Evolutionary conservation across 2,329 filamentous ascomycete species (phyloP).

Genomic region (Fusarium coffeatum): DNA sequence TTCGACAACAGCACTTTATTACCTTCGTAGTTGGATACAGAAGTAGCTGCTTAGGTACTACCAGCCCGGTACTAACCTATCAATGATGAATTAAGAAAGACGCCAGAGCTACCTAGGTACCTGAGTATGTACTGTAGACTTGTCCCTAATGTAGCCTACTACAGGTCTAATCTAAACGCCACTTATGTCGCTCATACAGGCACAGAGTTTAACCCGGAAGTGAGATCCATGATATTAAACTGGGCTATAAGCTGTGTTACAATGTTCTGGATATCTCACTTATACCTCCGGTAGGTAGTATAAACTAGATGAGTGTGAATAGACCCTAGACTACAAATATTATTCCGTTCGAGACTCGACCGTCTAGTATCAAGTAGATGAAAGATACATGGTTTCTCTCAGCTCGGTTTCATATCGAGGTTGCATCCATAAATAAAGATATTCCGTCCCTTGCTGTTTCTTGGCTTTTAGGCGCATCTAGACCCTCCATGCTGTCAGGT

Average conservation of each 20-base stretch:
- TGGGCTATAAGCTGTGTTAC: neutral
- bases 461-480: conserved; percentile 27
- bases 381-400: neutral
- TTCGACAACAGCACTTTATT: neutral
- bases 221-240: neutral
- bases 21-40: neutral
- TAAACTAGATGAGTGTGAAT: neutral
- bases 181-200: conserved; percentile 34
- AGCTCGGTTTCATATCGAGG: conserved; percentile 13
- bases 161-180: conserved; percentile 21
- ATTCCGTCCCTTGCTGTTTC: conserved; percentile 10
- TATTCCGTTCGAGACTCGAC: neutral
- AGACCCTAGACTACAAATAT: neutral
- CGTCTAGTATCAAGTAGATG: conserved; percentile 10
- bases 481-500: conserved; percentile 18
- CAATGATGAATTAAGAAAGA: neutral
- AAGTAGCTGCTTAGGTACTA: neutral
- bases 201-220: conserved; percentile 10
- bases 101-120: neutral
- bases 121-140: neutral
- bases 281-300: neutral
- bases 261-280: neutral
- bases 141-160: neutral
- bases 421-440: conserved; percentile 1
- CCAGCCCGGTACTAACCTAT: neutral